Percentiles rank a stretch among this genome's conserved stretches.
Conservation (phyloP, 805 yeast genomes). For the Saccharomyces mikatae region DNA sequence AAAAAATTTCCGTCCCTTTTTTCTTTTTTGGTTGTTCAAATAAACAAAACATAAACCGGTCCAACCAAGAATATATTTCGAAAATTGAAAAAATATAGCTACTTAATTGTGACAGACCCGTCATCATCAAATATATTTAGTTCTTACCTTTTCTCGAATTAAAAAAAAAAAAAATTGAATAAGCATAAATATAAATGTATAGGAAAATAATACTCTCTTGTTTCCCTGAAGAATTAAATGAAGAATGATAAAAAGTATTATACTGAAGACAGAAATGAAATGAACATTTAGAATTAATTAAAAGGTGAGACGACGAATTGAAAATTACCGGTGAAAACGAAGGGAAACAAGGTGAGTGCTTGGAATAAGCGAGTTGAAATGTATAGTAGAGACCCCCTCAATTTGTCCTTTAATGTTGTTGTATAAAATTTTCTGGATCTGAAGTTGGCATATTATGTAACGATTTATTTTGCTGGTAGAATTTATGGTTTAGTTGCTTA, state of each 20-base stretch:
- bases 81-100: background rate
- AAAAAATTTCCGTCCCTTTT: background rate
- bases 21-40: background rate
- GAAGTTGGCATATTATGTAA: slow-evolving; percentile 1
- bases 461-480: slow-evolving; percentile 3
- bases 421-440: background rate
- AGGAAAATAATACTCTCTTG: background rate
- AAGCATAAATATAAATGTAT: background rate
- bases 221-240: background rate
- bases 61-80: background rate
- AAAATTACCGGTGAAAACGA: background rate
- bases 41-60: background rate
- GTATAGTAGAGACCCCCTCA: background rate
- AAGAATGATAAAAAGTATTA: background rate
- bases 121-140: background rate
- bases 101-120: background rate
- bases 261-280: background rate
- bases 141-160: background rate
- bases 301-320: background rate
- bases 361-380: background rate
- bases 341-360: background rate
- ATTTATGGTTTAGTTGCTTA: slow-evolving; percentile 4
- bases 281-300: background rate
- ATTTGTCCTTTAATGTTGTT: background rate
- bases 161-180: background rate